Conservation (phyloP, 2,329 filamentous ascomycete species). For the Cercospora zeae-maydis region DNA sequence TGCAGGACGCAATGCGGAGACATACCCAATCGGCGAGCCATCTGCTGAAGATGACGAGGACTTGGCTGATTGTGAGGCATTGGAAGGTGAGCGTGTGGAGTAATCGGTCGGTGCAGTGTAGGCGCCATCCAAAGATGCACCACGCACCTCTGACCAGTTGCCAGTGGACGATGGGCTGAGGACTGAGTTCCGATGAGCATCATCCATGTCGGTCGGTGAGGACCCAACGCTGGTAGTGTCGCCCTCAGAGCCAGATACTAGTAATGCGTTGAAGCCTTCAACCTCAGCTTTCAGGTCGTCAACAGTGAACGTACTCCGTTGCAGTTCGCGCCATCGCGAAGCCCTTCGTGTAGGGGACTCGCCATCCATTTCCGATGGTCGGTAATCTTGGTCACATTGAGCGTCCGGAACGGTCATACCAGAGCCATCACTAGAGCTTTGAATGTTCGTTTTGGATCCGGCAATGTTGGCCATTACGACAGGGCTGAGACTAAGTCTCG, state of each 20-base stretch:
- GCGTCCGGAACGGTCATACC: neutral
- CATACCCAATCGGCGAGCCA: neutral
- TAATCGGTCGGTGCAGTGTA: neutral
- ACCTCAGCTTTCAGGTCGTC: conserved; percentile 1
- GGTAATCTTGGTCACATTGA: neutral
- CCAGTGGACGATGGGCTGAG: neutral
- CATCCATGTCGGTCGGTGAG: neutral
- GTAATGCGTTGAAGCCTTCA: neutral
- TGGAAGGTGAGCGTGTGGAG: neutral
- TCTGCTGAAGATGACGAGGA: neutral
- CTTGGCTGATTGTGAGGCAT: neutral
- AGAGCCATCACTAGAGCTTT: neutral
- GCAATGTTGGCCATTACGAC: conserved; percentile 1
- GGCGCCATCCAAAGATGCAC: neutral
- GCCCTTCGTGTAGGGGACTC: conserved; percentile 13
- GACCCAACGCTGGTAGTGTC: neutral
- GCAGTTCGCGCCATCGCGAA: conserved; percentile 5
- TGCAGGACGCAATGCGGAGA: neutral
- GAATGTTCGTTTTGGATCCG: neutral
- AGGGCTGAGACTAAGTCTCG: neutral
- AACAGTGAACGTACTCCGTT: conserved; percentile 6
- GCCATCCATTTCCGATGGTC: conserved; percentile 12
- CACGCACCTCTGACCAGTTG: neutral
- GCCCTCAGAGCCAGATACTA: neutral
- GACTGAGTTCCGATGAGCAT: neutral